Base-by-base conservation (phyloP, 257 asterid genomes). In the Solanum chilense region DNA sequence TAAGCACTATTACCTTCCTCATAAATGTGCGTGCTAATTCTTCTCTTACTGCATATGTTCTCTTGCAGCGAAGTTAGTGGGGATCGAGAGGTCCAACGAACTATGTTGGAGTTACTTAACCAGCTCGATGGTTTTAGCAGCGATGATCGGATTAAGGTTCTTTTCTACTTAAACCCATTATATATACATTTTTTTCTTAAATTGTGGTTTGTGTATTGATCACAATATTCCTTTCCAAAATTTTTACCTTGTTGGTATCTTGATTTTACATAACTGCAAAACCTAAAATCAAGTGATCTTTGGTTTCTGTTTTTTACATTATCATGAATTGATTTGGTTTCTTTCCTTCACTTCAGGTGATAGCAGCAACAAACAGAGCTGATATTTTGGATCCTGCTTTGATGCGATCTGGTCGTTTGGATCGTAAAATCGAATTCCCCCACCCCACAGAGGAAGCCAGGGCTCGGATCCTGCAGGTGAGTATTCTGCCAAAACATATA, bases 41-140 rank as follows among this genome's bases (percentile, higher is more conserved):
- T 62, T 84, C 75, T 66, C 35, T 66, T 35, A 47, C 71, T 49
- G 39, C 7, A 21, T 85, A 45, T 91, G 45, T 74, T 86, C 35
- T 70, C 69, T n/a, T 90, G 90, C 97, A 96, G 99, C 86, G 99
- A 96, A 90, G 98, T 95, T 73, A 95, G 98, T 85, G 99, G 99
- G 80, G 99, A 96, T 78, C 90, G 99, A 88, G 99, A 96, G 89
- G 99, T 95, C 86, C 98, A 96, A 39, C 87, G 99, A 64, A 96
- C 99, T 84, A 96, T 96, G 99, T 90, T 96, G 52, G 99, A 96
- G 64, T 87, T 96, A 92, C 98, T 96, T 80, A 96, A 96, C 89
- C 99, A 95, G 90, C 98, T 96, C 64, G 99, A 96, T 89, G 99
- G 98, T 84, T 96, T 96, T 86, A 94, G 98, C 93, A 96, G 98